A percentile compares a stretch with the other conserved stretches of the same genome.
Evolutionary conservation across 306 rosid species (phyloP).

Genomic region (Castanea crenata): DNA sequence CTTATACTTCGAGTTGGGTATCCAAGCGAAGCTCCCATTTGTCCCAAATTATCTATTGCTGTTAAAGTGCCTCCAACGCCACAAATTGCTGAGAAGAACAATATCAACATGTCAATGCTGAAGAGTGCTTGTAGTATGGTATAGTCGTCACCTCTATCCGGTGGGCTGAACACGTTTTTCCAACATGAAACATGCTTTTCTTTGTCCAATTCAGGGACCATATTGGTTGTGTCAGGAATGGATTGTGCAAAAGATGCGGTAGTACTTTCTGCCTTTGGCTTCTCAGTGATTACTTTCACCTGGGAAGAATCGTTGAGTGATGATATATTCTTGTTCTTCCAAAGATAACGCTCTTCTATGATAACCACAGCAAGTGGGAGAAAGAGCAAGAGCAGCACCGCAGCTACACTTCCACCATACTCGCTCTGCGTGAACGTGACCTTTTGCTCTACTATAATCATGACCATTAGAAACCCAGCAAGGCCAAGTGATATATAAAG

Average conservation of each 20-base stretch:
- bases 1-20: constrained; percentile 46
- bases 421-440: constrained; percentile 34
- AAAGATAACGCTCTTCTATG: constrained; percentile 35
- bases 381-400: constrained; percentile 47
- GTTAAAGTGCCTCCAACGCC: constrained; percentile 62
- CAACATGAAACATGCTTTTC: constrained; percentile 38
- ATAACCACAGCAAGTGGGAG: constrained; percentile 53
- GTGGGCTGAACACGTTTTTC: constrained; percentile 44
- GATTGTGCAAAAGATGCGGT: background rate
- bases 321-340: constrained; percentile 7
- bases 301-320: constrained; percentile 10
- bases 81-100: constrained; percentile 46
- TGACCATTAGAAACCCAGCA: constrained; percentile 55
- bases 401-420: constrained; percentile 44
- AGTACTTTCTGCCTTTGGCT: constrained; percentile 3
- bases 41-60: constrained; percentile 55
- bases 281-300: constrained; percentile 15
- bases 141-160: constrained; percentile 56
- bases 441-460: constrained; percentile 46
- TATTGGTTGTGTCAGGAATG: background rate
- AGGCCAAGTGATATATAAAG: constrained; percentile 53
- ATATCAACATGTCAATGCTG: constrained; percentile 55
- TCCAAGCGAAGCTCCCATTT: constrained; percentile 45
- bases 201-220: background rate
- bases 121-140: constrained; percentile 63